Base-by-base conservation (phyloP, 257 asterid genomes). In the Forsythia viridissima region DNA sequence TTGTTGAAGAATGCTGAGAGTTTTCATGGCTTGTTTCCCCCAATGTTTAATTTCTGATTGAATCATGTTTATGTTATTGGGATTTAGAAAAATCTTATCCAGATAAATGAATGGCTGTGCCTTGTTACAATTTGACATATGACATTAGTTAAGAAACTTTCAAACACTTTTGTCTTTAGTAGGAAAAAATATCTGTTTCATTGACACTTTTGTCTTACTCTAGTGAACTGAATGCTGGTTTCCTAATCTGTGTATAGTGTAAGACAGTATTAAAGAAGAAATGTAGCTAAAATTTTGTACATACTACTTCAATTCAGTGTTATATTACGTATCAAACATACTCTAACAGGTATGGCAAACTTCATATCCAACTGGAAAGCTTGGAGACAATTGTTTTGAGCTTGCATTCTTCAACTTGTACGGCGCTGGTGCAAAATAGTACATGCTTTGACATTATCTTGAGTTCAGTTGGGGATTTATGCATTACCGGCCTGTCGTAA, bases 91-190 rank as follows among this genome's bases (percentile, higher is more conserved):
- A 55, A 81, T 79, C 88, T 86, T 87, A 89, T 92, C 93, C 86
- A 34, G 48, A 84, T 18, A 41, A 44, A 75, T 80, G 95, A 81
- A 82, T 79, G 97, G 95, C 76, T 73, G 77, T 74, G 83, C 71
- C 30, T 18, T 42, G 59, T 59, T 10, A 72, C 15, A 20, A 41
- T 16, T 66, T 70, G 59, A 78, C 24, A 72, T 44, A 8, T 9
- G 21, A 21, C 51, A 30, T 71, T n/a, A 39, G 36, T 51, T 12
- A 39, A 57, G n/a, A 24, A 39, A 36, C 36, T 7, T 18, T 21
- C 48, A 40, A 34, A 24, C 70, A 10, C 41, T 76, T 43, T 43
- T 75, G 67, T 85, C 83, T 67, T 71, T 71, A 73, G 8, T 36
- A 30, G 40, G n/a, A 30, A 30, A 30, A 30, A 30, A 30, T 30